phyloP scores from a whole-genome alignment of 2,329 filamentous ascomycete species.

The Allantophomopsis cytisporea region DNA sequence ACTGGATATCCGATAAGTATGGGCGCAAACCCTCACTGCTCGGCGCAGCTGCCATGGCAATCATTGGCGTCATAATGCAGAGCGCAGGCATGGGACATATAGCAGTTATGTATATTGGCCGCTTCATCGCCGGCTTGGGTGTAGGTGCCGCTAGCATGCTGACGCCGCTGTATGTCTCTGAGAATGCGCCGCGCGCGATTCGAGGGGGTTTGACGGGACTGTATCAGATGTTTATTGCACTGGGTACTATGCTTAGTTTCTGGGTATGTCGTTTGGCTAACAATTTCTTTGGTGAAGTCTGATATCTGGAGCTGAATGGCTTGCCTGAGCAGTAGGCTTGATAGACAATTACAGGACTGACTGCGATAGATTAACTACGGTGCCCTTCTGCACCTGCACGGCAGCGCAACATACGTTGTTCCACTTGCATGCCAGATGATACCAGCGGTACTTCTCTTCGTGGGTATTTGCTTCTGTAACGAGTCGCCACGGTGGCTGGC shows the following conservation, averaged over 20 bases:
- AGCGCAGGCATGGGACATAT: conserved; percentile 45
- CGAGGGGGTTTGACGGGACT: conserved; percentile 34
- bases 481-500: conserved; percentile 56
- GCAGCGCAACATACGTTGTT: conserved; percentile 40
- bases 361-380: conserved; percentile 32
- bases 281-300: too few relatives aligned
- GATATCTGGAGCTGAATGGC: too few relatives aligned
- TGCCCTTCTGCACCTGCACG: conserved; percentile 27
- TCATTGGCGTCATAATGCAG: conserved; percentile 51
- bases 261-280: conserved; percentile 16
- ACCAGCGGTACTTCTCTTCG: conserved; percentile 32
- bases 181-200: conserved; percentile 35
- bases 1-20: conserved; percentile 20
- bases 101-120: conserved; percentile 50
- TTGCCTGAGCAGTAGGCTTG: too few relatives aligned
- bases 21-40: conserved; percentile 29
- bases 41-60: conserved; percentile 38
- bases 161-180: conserved; percentile 30
- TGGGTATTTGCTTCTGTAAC: conserved; percentile 19
- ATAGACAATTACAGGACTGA: too few relatives aligned
- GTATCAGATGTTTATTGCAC: conserved; percentile 32
- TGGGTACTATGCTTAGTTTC: conserved; percentile 25
- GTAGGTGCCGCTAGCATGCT: conserved; percentile 33
- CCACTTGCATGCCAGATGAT: conserved; percentile 52
- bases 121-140: conserved; percentile 36